A percentile compares a stretch with the other conserved stretches of the same genome.
phyloP scores from a whole-genome alignment of 2,329 filamentous ascomycete genomes.

The Penicillium hordei region DNA sequence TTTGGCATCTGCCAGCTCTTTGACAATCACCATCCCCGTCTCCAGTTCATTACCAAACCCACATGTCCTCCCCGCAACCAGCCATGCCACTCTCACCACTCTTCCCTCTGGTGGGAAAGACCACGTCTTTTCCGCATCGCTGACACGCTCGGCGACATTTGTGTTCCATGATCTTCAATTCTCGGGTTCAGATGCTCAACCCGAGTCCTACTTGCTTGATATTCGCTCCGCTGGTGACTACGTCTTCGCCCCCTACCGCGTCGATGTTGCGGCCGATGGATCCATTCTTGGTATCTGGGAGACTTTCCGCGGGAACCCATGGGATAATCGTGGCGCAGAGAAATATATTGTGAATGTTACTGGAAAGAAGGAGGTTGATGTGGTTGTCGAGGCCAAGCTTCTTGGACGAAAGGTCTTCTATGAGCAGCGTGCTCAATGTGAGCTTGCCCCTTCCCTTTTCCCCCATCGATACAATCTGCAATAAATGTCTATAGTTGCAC shows the following conservation, averaged over 20 bases:
- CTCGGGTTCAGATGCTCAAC: constrained; percentile 7
- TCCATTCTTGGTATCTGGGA: constrained; percentile 68
- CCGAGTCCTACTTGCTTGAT: constrained; percentile 72
- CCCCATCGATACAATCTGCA: constrained; percentile 5
- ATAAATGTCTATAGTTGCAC: background rate
- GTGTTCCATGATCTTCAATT: constrained; percentile 68
- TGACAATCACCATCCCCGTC: constrained; percentile 42
- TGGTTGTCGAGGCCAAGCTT: constrained; percentile 62
- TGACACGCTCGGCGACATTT: constrained; percentile 70
- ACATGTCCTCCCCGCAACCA: constrained; percentile 44
- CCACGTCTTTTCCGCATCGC: constrained; percentile 62
- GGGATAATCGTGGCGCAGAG: constrained; percentile 72
- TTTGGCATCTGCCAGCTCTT: constrained; percentile 17
- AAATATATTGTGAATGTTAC: constrained; percentile 41
- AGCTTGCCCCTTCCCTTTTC: constrained; percentile 40
- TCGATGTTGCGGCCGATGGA: constrained; percentile 60
- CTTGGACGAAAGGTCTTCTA: constrained; percentile 72
- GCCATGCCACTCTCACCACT: constrained; percentile 53
- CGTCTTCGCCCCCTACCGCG: constrained; percentile 73
- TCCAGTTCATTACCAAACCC: constrained; percentile 48
- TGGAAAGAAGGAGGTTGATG: constrained; percentile 35
- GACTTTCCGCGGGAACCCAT: constrained; percentile 85
- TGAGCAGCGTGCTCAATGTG: constrained; percentile 71
- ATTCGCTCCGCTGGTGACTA: constrained; percentile 69
- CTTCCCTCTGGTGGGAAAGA: constrained; percentile 35